A percentile compares a stretch with the other conserved stretches of the same genome.
These are phyloP conservation scores for Orbilia oligospora DNA, from an alignment of 2,329 filamentous ascomycete species.

Conservation along the genomic window DNA sequence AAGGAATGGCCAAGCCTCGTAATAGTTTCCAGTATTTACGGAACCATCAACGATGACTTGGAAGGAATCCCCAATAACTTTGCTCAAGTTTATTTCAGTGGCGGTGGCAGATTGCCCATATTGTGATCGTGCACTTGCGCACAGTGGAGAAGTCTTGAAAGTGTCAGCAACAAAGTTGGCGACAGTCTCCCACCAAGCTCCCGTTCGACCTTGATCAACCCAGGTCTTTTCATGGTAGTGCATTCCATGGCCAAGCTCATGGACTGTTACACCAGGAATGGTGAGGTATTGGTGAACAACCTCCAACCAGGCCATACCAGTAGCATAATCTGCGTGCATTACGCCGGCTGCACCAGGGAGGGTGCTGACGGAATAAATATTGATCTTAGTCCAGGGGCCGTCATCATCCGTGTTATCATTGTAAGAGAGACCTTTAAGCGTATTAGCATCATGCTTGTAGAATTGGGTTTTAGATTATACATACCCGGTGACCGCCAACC, in stretches of 20 bases:
- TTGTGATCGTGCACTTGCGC: conserved; percentile 67
- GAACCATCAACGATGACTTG: conserved; percentile 71
- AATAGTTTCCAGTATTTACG: conserved; percentile 69
- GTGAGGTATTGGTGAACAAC: conserved; percentile 68
- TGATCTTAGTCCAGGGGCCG: conserved; percentile 69
- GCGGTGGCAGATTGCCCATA: conserved; percentile 66
- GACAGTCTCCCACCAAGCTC: conserved; percentile 72
- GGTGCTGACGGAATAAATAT: conserved; percentile 68
- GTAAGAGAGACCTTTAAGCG: conserved; percentile 63
- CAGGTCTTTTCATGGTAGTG: conserved; percentile 66
- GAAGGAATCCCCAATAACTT: conserved; percentile 70
- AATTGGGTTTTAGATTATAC: conserved; percentile 66
- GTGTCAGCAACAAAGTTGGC: conserved; percentile 71
- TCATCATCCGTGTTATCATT: conserved; percentile 65
- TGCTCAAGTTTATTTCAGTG: conserved; percentile 68
- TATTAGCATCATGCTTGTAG: conserved; percentile 60
- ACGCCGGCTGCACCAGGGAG: conserved; percentile 68
- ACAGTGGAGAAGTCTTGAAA: conserved; percentile 69
- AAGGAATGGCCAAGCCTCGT: conserved; percentile 72
- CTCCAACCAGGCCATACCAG: conserved; percentile 69
- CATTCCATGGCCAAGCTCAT: conserved; percentile 71
- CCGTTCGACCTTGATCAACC: conserved; percentile 69
- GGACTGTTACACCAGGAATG: conserved; percentile 68
- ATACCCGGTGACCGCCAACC: conserved; percentile 67
- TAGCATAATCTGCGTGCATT: conserved; percentile 67